A percentile compares a stretch with the other conserved stretches of the same genome.
Evolutionary conservation across 768 basidiomycete species (phyloP).

Genomic region (Cyclocybe aegerita): DNA sequence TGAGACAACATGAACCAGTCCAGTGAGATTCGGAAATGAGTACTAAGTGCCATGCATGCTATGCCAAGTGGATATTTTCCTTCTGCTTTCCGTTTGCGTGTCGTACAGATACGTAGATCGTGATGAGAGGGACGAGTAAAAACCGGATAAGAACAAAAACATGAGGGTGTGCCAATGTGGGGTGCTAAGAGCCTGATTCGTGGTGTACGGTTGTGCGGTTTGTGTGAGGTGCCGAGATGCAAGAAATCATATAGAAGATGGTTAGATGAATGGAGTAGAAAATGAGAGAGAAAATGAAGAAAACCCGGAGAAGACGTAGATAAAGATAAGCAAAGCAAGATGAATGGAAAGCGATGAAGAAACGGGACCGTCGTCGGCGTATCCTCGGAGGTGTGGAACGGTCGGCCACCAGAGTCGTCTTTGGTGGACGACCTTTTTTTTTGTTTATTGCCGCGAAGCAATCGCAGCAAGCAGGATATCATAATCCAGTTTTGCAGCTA

Average conservation of each 20-base stretch:
- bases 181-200: background rate
- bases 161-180: too few relatives aligned
- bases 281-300: background rate
- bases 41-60: too few relatives aligned
- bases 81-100: background rate
- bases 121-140: background rate
- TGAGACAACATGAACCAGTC: too few relatives aligned
- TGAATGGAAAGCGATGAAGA: too few relatives aligned
- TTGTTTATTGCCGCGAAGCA: constrained; percentile 31
- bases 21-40: too few relatives aligned
- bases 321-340: background rate
- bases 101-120: background rate
- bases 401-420: too few relatives aligned
- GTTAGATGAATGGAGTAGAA: background rate
- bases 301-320: background rate
- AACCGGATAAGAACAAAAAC: background rate
- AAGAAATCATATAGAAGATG: background rate
- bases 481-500: constrained; percentile 68
- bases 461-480: constrained; percentile 58
- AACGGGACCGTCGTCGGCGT: too few relatives aligned
- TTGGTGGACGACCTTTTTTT: too few relatives aligned
- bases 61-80: too few relatives aligned
- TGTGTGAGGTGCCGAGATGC: background rate
- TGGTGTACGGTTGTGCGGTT: too few relatives aligned
- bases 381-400: too few relatives aligned